These are phyloP conservation scores for Aspergillus costaricaensis DNA, from an alignment of 2,329 filamentous ascomycete genomes.

Conservation along the genomic window DNA sequence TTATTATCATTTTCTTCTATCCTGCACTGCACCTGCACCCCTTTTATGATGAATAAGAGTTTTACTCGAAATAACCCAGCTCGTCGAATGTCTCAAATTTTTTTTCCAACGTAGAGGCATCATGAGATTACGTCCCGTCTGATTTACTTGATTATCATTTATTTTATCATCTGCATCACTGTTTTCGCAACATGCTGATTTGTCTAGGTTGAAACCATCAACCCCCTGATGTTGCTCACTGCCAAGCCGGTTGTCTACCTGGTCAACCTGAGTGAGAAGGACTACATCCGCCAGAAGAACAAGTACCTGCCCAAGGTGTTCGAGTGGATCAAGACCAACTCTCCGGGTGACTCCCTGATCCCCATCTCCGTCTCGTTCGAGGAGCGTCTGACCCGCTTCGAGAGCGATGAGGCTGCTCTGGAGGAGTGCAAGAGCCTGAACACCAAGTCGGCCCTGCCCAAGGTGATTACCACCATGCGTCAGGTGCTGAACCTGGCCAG, in stretches of 20 bases:
- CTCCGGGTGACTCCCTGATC: constrained; percentile 83
- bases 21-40: constrained; percentile 19
- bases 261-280: constrained; percentile 94
- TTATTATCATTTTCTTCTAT: constrained; percentile 22
- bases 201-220: constrained; percentile 88
- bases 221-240: constrained; percentile 89
- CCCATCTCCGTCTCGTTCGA: constrained; percentile 92
- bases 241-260: constrained; percentile 97
- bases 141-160: constrained; percentile 51
- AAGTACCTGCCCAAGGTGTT: constrained; percentile 94
- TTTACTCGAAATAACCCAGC: constrained; percentile 96
- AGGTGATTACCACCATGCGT: constrained; percentile 91
- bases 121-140: constrained; percentile 82
- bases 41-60: constrained; percentile 97
- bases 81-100: constrained; percentile 85
- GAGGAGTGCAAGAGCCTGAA: constrained; percentile 89
- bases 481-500: constrained; percentile 85
- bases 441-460: constrained; percentile 85
- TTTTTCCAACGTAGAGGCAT: constrained; percentile 68
- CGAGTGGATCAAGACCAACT: constrained; percentile 93
- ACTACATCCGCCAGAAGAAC: constrained; percentile 99
- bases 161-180: too few relatives aligned
- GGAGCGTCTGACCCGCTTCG: constrained; percentile 82
- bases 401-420: constrained; percentile 71
- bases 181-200: constrained; percentile 16